phyloP scores from a whole-genome alignment of 805 yeast genomes.

The Candida ficus region DNA sequence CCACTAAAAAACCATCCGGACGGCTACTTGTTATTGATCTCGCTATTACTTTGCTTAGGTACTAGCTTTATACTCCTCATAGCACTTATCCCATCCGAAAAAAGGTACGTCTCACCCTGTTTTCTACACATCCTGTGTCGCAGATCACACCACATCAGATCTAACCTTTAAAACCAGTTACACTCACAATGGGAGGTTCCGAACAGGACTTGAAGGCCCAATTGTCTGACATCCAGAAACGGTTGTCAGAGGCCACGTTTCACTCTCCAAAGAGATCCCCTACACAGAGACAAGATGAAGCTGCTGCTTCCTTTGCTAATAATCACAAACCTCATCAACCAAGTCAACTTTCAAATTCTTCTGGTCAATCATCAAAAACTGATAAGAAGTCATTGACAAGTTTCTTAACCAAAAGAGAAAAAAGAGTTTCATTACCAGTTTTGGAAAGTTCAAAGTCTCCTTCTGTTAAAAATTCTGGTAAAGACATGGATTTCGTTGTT shows the following conservation, averaged over 20 bases:
- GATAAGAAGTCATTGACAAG: constrained; percentile 15
- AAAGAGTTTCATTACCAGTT: constrained; percentile 23
- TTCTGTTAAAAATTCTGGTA: constrained; percentile 31
- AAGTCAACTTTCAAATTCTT: constrained; percentile 1
- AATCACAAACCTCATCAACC: neutral
- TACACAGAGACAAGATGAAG: constrained; percentile 5
- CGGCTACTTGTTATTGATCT: neutral
- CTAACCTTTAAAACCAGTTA: neutral
- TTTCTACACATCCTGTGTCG: too few relatives aligned
- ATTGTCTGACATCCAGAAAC: constrained; percentile 37
- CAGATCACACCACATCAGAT: constrained; percentile 1
- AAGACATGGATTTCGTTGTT: constrained; percentile 67
- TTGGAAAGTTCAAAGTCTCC: constrained; percentile 20
- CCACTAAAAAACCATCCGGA: neutral
- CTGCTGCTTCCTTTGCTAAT: constrained; percentile 1
- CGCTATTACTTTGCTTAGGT: too few relatives aligned
- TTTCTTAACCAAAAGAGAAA: constrained; percentile 21
- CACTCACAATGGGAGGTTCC: constrained; percentile 16
- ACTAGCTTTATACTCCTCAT: too few relatives aligned
- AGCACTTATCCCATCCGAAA: too few relatives aligned
- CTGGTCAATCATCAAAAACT: neutral
- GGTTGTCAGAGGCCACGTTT: constrained; percentile 28
- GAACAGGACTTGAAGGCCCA: constrained; percentile 35
- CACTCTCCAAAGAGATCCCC: constrained; percentile 20
- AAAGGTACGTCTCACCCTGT: neutral